These are phyloP conservation scores for Vanilla planifolia DNA, from an alignment of 106 monocot species.

Conservation along the genomic window DNA sequence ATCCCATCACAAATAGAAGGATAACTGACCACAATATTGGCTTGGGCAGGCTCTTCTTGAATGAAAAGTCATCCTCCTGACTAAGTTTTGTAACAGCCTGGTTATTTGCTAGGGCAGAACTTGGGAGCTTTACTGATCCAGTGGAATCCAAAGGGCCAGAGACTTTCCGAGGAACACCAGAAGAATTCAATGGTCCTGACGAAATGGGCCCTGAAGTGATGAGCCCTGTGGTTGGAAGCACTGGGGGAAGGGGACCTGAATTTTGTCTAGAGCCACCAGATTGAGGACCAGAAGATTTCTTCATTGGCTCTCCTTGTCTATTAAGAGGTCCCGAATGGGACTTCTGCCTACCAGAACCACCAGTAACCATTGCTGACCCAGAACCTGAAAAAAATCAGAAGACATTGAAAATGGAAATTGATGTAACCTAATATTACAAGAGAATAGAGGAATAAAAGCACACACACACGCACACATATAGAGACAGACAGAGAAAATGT, in stretches of 20 bases:
- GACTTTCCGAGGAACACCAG: slow-evolving; percentile 54
- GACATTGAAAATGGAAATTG: not conserved
- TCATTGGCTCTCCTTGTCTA: slow-evolving; percentile 41
- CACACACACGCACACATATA: no score
- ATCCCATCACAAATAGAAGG: slow-evolving; percentile 55
- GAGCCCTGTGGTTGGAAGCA: slow-evolving; percentile 67
- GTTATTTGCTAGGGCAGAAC: slow-evolving; percentile 47
- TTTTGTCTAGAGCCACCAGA: slow-evolving; percentile 73
- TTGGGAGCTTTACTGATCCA: slow-evolving; percentile 52
- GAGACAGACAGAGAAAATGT: slow-evolving; percentile 14
- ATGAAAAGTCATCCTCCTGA: slow-evolving; percentile 36
- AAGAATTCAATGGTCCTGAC: slow-evolving; percentile 73
- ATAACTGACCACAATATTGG: slow-evolving; percentile 43
- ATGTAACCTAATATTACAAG: not conserved
- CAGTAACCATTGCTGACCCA: slow-evolving; percentile 17
- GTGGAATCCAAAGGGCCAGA: slow-evolving; percentile 67
- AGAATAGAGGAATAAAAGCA: not conserved
- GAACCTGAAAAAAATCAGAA: slow-evolving; percentile 26
- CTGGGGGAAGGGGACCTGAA: slow-evolving; percentile 63
- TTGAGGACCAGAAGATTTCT: slow-evolving; percentile 70
- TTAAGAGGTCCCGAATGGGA: slow-evolving; percentile 57
- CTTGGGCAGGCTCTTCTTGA: slow-evolving; percentile 45
- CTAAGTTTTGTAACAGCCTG: slow-evolving; percentile 54
- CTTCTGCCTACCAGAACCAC: slow-evolving; percentile 46
- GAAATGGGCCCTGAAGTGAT: slow-evolving; percentile 80